These are phyloP conservation scores for Calonectria pauciramosa DNA, from an alignment of 2,329 filamentous ascomycete species.

Conservation along the genomic window DNA sequence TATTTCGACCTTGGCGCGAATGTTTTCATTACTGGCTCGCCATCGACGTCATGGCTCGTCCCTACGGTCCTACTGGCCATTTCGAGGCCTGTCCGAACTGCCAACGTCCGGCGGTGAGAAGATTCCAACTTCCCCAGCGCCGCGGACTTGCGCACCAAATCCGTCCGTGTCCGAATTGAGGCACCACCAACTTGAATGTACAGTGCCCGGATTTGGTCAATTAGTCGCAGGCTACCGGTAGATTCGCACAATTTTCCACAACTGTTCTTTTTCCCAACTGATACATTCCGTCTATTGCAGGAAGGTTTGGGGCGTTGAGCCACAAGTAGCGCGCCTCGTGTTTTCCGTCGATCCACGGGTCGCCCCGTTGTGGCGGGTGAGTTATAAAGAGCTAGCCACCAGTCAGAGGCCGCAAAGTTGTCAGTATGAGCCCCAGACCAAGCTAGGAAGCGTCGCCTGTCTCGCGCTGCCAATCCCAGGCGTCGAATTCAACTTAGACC, in stretches of 20 bases:
- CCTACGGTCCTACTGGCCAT: background rate
- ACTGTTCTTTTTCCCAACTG: background rate
- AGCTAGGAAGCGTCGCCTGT: background rate
- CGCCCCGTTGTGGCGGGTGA: background rate
- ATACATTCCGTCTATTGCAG: background rate
- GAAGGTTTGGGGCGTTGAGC: background rate
- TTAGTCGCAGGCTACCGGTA: background rate
- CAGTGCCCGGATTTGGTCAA: background rate
- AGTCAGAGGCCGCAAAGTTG: background rate
- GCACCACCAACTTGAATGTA: background rate
- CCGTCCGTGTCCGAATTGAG: slow-evolving; percentile 1
- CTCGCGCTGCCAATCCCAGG: background rate
- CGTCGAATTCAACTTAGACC: background rate
- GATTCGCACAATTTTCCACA: background rate
- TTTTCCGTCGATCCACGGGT: slow-evolving; percentile 10
- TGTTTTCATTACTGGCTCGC: background rate
- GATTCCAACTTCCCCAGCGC: background rate
- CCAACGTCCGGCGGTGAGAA: slow-evolving; percentile 19
- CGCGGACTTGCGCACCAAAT: slow-evolving; percentile 16
- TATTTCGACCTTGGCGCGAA: background rate
- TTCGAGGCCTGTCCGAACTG: background rate
- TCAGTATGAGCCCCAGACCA: background rate
- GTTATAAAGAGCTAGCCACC: background rate
- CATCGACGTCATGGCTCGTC: background rate
- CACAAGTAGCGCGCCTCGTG: background rate